Conservation (phyloP, 371 early-diverging fungal species). For the Mucor indicus region DNA sequence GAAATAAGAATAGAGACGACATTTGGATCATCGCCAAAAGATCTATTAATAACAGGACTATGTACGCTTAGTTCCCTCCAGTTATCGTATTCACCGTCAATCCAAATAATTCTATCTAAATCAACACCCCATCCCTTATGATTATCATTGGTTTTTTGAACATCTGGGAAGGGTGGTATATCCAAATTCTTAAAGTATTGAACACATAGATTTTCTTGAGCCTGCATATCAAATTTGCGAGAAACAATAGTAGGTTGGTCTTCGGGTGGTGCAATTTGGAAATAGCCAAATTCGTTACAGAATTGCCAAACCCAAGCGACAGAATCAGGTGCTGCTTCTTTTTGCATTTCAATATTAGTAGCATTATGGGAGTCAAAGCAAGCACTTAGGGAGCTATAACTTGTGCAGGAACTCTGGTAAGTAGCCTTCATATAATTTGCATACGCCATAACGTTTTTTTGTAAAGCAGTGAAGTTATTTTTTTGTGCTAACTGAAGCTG, state of each 20-base stretch:
- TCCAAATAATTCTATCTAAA: slow-evolving; percentile 44
- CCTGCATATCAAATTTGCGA: slow-evolving; percentile 28
- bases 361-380: slow-evolving; percentile 27
- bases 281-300: slow-evolving; percentile 67
- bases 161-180: slow-evolving; percentile 23
- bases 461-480: no score
- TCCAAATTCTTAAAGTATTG: slow-evolving; percentile 26
- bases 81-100: slow-evolving; percentile 60
- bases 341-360: slow-evolving; percentile 8
- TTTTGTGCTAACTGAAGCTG: no score
- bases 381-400: slow-evolving; percentile 1
- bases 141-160: slow-evolving; percentile 26
- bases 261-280: slow-evolving; percentile 45
- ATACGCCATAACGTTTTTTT: no score
- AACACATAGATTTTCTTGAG: slow-evolving; percentile 35
- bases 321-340: slow-evolving; percentile 8
- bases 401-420: no score
- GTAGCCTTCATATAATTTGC: no score
- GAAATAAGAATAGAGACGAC: slow-evolving; percentile 10
- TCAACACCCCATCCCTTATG: slow-evolving; percentile 50
- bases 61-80: slow-evolving; percentile 52
- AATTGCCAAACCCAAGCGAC: slow-evolving; percentile 62
- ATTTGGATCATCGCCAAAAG: background rate
- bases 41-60: background rate
- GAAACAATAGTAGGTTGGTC: slow-evolving; percentile 35